Evolutionary conservation across 106 monocot genomes (phyloP).

Genomic region (Gastrodia elata): DNA sequence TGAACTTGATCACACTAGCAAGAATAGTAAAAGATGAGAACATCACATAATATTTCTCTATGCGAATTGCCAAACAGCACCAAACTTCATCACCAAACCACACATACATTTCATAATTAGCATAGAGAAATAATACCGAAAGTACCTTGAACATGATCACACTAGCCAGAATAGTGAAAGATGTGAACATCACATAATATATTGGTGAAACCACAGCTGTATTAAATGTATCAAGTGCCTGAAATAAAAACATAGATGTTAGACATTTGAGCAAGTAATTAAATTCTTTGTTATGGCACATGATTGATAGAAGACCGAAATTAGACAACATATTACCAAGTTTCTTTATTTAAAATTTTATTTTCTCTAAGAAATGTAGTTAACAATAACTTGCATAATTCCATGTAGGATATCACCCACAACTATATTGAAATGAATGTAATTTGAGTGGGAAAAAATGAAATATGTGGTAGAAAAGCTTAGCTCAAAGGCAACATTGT

Average conservation of each 20-base stretch:
- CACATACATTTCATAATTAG: not conserved
- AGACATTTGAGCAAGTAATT: not conserved
- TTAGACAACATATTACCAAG: not conserved
- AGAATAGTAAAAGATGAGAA: constrained; percentile 52
- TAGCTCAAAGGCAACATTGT: not conserved
- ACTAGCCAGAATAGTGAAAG: constrained; percentile 53
- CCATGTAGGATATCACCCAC: not conserved
- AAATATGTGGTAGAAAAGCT: not conserved
- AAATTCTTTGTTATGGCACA: not conserved
- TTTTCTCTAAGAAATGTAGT: not conserved
- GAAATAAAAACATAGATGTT: constrained; percentile 3
- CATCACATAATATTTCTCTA: constrained; percentile 62
- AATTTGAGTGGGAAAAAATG: not conserved
- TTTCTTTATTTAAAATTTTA: no score
- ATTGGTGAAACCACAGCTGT: constrained; percentile 50
- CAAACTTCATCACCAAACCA: not conserved
- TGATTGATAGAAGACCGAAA: not conserved
- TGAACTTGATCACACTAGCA: constrained; percentile 62
- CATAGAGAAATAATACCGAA: not conserved
- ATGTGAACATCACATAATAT: constrained; percentile 61
- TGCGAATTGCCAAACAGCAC: no score
- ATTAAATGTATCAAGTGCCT: constrained; percentile 33
- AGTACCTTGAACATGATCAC: constrained; percentile 61
- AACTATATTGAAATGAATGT: not conserved
- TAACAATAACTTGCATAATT: not conserved